A percentile compares a stretch with the other conserved stretches of the same genome.
Evolutionary conservation across 1,284 basidiomycete species (phyloP).

Genomic region (Apiotrichum domesticum): DNA sequence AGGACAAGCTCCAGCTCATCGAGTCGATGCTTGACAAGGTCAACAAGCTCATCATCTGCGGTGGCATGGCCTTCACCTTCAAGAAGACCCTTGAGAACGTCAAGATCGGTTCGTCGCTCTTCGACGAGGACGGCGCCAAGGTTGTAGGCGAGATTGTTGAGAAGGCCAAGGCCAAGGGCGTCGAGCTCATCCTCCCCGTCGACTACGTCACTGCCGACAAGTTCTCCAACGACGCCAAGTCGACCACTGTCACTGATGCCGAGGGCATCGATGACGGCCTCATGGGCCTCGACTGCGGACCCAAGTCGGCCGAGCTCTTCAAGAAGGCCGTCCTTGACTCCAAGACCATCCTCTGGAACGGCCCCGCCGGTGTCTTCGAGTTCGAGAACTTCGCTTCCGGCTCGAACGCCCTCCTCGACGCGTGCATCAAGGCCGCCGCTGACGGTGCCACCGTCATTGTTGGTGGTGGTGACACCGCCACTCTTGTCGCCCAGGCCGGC

Average conservation of each 20-base stretch:
- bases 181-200: slow-evolving; percentile 91
- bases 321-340: slow-evolving; percentile 71
- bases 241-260: slow-evolving; percentile 66
- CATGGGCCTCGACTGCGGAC: slow-evolving; percentile 90
- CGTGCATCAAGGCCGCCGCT: slow-evolving; percentile 78
- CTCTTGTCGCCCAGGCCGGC: slow-evolving; percentile 73
- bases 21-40: slow-evolving; percentile 99
- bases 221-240: slow-evolving; percentile 87
- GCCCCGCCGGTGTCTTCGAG: slow-evolving; percentile 96
- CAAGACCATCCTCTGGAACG: slow-evolving; percentile 99
- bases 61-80: slow-evolving; percentile 99
- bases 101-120: slow-evolving; percentile 90
- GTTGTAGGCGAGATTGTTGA: slow-evolving; percentile 80
- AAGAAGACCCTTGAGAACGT: slow-evolving; percentile 87
- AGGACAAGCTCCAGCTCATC: slow-evolving; percentile 97
- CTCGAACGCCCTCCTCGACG: slow-evolving; percentile 78
- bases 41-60: slow-evolving; percentile 91
- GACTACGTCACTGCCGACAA: slow-evolving; percentile 94
- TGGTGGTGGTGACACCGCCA: slow-evolving; percentile 89
- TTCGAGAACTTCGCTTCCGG: slow-evolving; percentile 86
- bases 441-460: slow-evolving; percentile 89
- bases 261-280: slow-evolving; percentile 87
- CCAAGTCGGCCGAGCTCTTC: slow-evolving; percentile 75
- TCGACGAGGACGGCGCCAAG: slow-evolving; percentile 81
- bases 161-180: slow-evolving; percentile 89